Conservation (phyloP, 768 basidiomycete species). For the Pulveroboletus frians region DNA sequence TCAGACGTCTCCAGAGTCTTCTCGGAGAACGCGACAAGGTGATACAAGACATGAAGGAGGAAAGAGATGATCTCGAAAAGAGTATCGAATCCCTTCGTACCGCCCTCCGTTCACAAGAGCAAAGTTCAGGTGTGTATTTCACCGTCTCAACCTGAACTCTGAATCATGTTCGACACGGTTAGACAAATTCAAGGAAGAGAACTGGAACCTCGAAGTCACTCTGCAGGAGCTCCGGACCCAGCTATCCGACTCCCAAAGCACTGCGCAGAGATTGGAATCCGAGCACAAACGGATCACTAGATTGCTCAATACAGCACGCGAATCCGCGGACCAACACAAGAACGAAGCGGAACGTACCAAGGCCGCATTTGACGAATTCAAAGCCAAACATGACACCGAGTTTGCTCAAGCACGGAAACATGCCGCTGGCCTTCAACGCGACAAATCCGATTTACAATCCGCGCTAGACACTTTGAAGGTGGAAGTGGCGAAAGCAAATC, state of each 20-base stretch:
- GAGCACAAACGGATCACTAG: constrained; percentile 82
- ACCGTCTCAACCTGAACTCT: neutral
- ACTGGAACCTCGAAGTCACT: constrained; percentile 96
- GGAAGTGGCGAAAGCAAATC: constrained; percentile 61
- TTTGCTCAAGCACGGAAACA: constrained; percentile 87
- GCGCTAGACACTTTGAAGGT: constrained; percentile 71
- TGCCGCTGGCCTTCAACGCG: constrained; percentile 81
- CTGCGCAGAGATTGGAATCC: constrained; percentile 64
- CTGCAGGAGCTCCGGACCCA: constrained; percentile 81
- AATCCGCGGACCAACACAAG: constrained; percentile 79
- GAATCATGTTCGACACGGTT: constrained; percentile 5
- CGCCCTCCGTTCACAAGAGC: constrained; percentile 76
- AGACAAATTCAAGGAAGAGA: constrained; percentile 98
- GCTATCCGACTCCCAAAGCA: constrained; percentile 58
- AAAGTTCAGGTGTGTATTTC: constrained; percentile 58
- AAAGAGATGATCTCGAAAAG: constrained; percentile 84
- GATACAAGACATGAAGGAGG: constrained; percentile 86
- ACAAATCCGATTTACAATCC: constrained; percentile 88
- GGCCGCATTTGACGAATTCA: constrained; percentile 62
- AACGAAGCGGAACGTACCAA: constrained; percentile 75
- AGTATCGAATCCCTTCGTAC: constrained; percentile 67
- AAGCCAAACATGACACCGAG: constrained; percentile 91
- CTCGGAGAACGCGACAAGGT: constrained; percentile 91
- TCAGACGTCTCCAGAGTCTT: constrained; percentile 84
- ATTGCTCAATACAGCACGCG: constrained; percentile 65